Evolutionary conservation across 768 basidiomycete species (phyloP).

Genomic region (Lentinula raphanica): DNA sequence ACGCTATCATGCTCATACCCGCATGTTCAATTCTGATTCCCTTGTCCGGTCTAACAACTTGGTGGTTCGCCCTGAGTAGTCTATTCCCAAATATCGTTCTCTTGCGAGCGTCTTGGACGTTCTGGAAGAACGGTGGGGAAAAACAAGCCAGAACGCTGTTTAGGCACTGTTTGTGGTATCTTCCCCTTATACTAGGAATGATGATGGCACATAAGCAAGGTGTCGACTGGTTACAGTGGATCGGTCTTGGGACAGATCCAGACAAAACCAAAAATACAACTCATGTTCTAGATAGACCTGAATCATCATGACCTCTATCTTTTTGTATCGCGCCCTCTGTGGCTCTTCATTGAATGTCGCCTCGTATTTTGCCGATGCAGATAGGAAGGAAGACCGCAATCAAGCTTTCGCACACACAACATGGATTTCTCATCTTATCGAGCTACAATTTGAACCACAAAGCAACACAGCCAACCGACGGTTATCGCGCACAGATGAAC

Average conservation of each 20-base stretch:
- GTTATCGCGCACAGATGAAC: too few species aligned
- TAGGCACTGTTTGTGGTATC: conserved; percentile 81
- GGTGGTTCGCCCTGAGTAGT: conserved; percentile 77
- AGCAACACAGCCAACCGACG: too few species aligned
- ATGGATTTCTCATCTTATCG: too few species aligned
- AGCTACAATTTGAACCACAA: too few species aligned
- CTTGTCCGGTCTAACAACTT: conserved; percentile 88
- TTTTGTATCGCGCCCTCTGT: too few species aligned
- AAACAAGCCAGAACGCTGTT: conserved; percentile 76
- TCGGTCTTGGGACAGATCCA: conserved; percentile 30
- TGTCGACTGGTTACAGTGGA: conserved; percentile 68
- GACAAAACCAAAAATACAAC: conserved; percentile 14
- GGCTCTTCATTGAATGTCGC: too few species aligned
- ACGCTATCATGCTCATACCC: conserved; percentile 70
- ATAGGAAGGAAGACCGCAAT: too few species aligned
- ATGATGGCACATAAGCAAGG: conserved; percentile 96
- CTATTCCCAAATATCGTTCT: conserved; percentile 72
- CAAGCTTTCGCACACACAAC: too few species aligned
- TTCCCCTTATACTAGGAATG: conserved; percentile 82
- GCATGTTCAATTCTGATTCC: conserved; percentile 80
- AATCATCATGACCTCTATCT: background rate
- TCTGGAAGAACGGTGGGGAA: conserved; percentile 69
- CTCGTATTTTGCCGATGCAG: too few species aligned
- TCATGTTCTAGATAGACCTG: background rate
- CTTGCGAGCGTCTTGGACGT: conserved; percentile 63